These are phyloP conservation scores for Multifurca ochricompacta DNA, from an alignment of 768 basidiomycete genomes.

Conservation along the genomic window DNA sequence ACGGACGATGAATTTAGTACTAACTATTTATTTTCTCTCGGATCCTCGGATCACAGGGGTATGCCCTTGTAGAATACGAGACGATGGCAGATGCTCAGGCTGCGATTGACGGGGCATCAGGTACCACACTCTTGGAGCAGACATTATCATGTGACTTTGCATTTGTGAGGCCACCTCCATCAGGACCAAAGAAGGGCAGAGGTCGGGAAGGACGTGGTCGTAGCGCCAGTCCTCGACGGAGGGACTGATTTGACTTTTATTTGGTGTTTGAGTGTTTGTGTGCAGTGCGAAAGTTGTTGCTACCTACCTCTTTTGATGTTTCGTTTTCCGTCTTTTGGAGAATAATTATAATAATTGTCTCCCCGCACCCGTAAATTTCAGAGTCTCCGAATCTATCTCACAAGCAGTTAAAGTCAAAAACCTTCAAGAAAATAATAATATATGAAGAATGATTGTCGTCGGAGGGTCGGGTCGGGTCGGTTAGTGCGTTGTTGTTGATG, in stretches of 20 bases:
- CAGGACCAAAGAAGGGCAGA: constrained; percentile 73
- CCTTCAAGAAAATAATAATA: no score
- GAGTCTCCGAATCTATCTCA: no score
- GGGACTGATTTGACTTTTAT: constrained; percentile 22
- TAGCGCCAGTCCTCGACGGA: constrained; percentile 73
- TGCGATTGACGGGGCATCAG: constrained; percentile 86
- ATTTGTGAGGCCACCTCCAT: constrained; percentile 78
- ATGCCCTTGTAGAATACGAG: constrained; percentile 96
- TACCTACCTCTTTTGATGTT: neutral
- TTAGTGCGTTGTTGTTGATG: no score
- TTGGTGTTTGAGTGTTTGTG: constrained; percentile 6
- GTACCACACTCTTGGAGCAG: constrained; percentile 80
- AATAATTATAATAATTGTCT: no score
- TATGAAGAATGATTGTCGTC: no score
- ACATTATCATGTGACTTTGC: constrained; percentile 84
- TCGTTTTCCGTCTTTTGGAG: no score
- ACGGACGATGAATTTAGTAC: no score
- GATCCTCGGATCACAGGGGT: constrained; percentile 76
- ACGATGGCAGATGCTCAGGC: constrained; percentile 90
- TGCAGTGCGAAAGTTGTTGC: neutral
- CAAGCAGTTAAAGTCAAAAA: no score
- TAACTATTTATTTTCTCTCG: no score
- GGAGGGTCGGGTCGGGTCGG: no score
- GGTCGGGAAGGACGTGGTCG: constrained; percentile 56
- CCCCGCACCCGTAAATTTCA: no score